Evolutionary conservation across 2,329 filamentous ascomycete genomes (phyloP).

Genomic region (Claviceps citrina): DNA sequence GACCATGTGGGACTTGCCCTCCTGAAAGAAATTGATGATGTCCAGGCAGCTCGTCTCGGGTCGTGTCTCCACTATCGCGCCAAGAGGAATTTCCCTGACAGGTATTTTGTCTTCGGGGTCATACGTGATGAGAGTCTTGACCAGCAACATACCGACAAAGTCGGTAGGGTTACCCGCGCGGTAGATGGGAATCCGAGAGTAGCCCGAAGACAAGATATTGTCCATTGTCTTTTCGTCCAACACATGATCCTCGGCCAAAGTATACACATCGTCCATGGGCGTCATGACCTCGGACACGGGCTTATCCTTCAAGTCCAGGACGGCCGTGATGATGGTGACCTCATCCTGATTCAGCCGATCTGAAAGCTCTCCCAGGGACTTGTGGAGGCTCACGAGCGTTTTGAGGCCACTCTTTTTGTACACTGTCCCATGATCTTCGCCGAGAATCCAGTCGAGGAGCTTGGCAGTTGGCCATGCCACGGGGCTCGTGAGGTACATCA

Average conservation of each 20-base stretch:
- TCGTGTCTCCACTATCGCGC: constrained; percentile 84
- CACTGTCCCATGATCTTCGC: constrained; percentile 85
- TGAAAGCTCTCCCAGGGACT: constrained; percentile 70
- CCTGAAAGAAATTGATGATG: constrained; percentile 99
- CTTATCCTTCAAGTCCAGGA: constrained; percentile 92
- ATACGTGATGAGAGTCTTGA: constrained; percentile 98
- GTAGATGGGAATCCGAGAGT: constrained; percentile 91
- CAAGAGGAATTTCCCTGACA: constrained; percentile 81
- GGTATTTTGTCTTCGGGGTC: constrained; percentile 82
- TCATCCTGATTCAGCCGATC: constrained; percentile 93
- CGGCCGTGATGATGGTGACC: constrained; percentile 95
- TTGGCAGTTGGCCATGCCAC: constrained; percentile 92
- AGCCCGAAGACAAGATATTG: constrained; percentile 78
- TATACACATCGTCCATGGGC: constrained; percentile 93
- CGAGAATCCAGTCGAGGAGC: constrained; percentile 80
- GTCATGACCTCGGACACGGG: constrained; percentile 94
- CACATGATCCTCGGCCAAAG: constrained; percentile 86
- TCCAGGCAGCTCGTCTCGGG: constrained; percentile 94
- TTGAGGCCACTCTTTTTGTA: constrained; percentile 98
- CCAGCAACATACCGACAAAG: constrained; percentile 93
- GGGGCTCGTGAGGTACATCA: constrained; percentile 88
- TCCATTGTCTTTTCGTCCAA: constrained; percentile 92
- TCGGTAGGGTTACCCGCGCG: constrained; percentile 69
- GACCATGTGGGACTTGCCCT: constrained; percentile 98
- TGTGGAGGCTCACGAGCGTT: constrained; percentile 87